Evolutionary conservation across 2,329 filamentous ascomycete genomes (phyloP).

Genomic region (Chrysoporthe deuterocubensis): DNA sequence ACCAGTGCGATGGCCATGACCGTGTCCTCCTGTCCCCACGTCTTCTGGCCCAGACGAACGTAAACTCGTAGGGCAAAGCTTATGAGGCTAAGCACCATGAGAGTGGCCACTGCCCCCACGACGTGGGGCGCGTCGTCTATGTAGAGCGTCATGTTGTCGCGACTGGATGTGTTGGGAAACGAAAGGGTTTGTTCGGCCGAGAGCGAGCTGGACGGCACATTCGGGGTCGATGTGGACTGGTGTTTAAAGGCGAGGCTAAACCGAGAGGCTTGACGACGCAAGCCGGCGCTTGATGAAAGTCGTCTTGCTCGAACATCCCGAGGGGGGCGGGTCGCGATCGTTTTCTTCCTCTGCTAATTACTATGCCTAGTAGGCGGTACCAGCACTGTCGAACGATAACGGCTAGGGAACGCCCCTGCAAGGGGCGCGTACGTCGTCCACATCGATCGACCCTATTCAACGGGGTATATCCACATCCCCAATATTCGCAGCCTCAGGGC

Average conservation of each 20-base stretch:
- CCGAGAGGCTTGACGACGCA: background rate
- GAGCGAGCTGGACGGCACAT: background rate
- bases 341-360: background rate
- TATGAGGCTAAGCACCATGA: conserved; percentile 18
- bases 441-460: conserved; percentile 15
- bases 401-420: conserved; percentile 5
- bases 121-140: conserved; percentile 25
- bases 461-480: conserved; percentile 12
- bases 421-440: conserved; percentile 14
- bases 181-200: background rate
- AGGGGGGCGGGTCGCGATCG: background rate
- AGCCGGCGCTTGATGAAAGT: background rate
- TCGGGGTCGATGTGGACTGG: background rate
- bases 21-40: conserved; percentile 24
- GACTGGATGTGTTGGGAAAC: background rate
- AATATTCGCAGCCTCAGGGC: background rate
- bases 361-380: background rate
- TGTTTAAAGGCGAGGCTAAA: background rate
- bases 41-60: conserved; percentile 20
- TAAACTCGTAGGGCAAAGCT: conserved; percentile 21
- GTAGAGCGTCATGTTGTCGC: conserved; percentile 19
- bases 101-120: conserved; percentile 15
- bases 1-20: conserved; percentile 25
- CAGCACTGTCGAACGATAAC: background rate
- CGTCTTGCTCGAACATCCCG: background rate